Evolutionary conservation across 495 filamentous ascomycete genomes (phyloP), one percentile per base, ranked within the genome.

Genomic region (Melanomma pulvis-pyrius): DNA sequence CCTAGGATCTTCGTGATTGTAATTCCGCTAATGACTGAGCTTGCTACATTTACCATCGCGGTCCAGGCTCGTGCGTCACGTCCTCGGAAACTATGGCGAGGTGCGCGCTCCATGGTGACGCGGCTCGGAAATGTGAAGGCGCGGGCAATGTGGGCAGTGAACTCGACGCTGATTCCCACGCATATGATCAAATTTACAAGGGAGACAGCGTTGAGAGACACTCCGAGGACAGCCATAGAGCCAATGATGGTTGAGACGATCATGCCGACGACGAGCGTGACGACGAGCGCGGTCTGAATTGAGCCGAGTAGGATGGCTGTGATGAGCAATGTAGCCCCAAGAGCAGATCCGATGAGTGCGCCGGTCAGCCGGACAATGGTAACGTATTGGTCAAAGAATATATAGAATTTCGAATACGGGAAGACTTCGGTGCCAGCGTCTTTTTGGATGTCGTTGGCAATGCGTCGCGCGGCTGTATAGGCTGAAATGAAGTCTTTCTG

Each of bases 171-270:
- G 71, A 98, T 98, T 58, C 94, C 94, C 28, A 98, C 90, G 73
- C 92, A 96, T 71, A 98, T 98, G 67, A 98, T 88, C 51, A 98
- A 77, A 75, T 98, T 98, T 71, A 98, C 94, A n/a, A 98, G 85
- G 13, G 89, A 92, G 39, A 98, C 91, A 17, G 94, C 96, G 70
- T 98, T 98, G 51, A 98, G 84, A n/a, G 90, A 93, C 24, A 98
- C 92, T 58, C 86, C 82, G 61, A 88, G 87, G 32, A 96, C 74
- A 0, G 93, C 92, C 94, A 98, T 98, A 32, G 91, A 86, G 51
- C 93, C 94, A 67, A 96, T 88, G 72, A 98, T 92, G 75, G 97
- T 93, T n/a, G 91, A 84, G 39, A 98, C 86, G 36, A 86, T 93
- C 96, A 98, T 98, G 48, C 86, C 80, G 13, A 98, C 94, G 0